Conservation (phyloP, 2,329 filamentous ascomycete genomes). For the Diplodia scrobiculata region DNA sequence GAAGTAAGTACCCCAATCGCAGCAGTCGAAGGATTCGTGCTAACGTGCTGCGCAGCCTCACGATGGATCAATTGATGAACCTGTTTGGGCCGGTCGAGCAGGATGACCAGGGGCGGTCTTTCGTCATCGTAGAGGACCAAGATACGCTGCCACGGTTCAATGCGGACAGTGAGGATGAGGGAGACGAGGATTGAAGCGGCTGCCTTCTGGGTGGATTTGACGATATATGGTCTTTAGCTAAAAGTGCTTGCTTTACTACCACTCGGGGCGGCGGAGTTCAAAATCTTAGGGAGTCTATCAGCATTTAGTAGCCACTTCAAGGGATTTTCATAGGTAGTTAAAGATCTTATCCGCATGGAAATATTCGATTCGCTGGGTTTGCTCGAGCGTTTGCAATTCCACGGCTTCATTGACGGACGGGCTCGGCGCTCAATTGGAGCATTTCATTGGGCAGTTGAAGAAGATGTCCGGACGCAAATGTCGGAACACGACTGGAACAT, state of each 20-base stretch:
- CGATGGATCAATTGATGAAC: constrained; percentile 47
- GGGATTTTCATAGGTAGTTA: background rate
- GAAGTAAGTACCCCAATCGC: constrained; percentile 31
- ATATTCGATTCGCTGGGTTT: background rate
- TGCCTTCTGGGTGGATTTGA: background rate
- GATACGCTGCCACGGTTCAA: constrained; percentile 38
- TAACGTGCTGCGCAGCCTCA: constrained; percentile 33
- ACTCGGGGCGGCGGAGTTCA: background rate
- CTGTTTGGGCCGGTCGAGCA: constrained; percentile 51
- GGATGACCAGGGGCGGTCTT: constrained; percentile 45
- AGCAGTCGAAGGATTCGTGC: background rate
- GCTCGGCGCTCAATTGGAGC: no score
- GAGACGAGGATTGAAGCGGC: constrained; percentile 35
- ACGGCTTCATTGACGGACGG: background rate
- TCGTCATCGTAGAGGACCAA: constrained; percentile 46
- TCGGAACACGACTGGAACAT: background rate
- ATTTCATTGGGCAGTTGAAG: constrained; percentile 1
- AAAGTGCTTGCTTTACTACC: background rate
- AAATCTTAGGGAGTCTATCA: background rate
- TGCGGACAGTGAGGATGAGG: constrained; percentile 41
- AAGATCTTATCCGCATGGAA: background rate
- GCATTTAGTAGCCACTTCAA: background rate
- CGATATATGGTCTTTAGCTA: background rate
- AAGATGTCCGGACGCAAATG: constrained; percentile 1
- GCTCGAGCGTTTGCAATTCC: background rate